Evolutionary conservation across 2,329 filamentous ascomycete species (phyloP), one percentile per base, ranked within the genome.

Genomic region (Paraphoma sp.): DNA sequence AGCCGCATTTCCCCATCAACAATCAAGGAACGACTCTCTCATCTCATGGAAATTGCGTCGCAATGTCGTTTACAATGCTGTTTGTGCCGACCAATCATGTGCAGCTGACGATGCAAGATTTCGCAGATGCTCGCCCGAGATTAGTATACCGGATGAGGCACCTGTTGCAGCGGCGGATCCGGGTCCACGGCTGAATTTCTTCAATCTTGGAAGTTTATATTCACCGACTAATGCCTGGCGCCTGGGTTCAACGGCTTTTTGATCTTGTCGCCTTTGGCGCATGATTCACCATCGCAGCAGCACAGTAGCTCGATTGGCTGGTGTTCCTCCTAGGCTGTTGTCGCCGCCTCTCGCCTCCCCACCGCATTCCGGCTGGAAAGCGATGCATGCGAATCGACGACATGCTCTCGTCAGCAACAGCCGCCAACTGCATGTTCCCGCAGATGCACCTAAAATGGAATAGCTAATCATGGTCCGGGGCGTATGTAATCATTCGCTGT

Each of bases 1-100:
- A 64, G 43, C 67, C 56, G 48, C 33, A 54, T 51, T 59, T 61
- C 65, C 63, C n/a, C 17, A n/a, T 17, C 18, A 17, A 30, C 12
- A 45, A 65, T 64, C 64, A 64, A 60, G 55, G 63, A 59, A 53
- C 58, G 43, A 48, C 55, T 58, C 64, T 42, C 57, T 65, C 70
- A 73, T 75, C 64, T 72, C 69, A 65, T 66, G 31, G 62, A 74
- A 60, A 75, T 74, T 74, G 47, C 67, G 54, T 62, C 46, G 61
- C 65, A 70, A 69, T 67, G 62, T 69, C 61, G 59, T 68, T 63
- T 60, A 53, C 61, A 53, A 38, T 49, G 36, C 51, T 51, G 48
- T 50, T 48, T 42, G 42, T 49, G 43, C 40, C 41, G 52, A 23
- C 53, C 57, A 64, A 68, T 60, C 33, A 49, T 44, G 44, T 30